Percentiles rank a stretch among this genome's conserved stretches.
Conservation (phyloP, 2,329 filamentous ascomycete species). For the Claviceps paspali region DNA sequence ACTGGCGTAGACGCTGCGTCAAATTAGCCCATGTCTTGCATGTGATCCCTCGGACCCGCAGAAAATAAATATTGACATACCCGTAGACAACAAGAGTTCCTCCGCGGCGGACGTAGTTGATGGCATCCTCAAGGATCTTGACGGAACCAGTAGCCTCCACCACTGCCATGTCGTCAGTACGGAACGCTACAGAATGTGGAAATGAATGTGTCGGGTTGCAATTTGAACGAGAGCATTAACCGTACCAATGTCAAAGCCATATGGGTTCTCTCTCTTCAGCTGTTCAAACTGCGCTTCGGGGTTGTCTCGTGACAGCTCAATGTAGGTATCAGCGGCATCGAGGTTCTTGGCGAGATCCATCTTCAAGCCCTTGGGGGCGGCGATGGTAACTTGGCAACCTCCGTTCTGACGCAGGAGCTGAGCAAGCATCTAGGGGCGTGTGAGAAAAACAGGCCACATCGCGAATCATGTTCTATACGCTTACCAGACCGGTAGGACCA, state of each 20-base stretch:
- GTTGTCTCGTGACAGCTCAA: conserved; percentile 38
- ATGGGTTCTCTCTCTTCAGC: conserved; percentile 49
- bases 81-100: conserved; percentile 58
- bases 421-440: conserved; percentile 30
- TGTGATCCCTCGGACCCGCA: neutral
- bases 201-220: no score
- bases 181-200: no score
- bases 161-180: conserved; percentile 20
- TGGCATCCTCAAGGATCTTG: conserved; percentile 54
- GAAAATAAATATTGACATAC: conserved; percentile 9
- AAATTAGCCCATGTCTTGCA: conserved; percentile 3
- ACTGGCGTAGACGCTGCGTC: conserved; percentile 43
- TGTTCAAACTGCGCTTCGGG: conserved; percentile 44
- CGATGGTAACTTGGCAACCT: conserved; percentile 53
- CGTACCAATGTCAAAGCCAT: conserved; percentile 54
- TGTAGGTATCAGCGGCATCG: conserved; percentile 36
- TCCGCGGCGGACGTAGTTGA: conserved; percentile 56
- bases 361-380: conserved; percentile 54
- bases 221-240: no score
- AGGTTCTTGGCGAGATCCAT: conserved; percentile 50
- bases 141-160: conserved; percentile 55
- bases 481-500: conserved; percentile 48
- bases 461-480: conserved; percentile 8
- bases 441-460: no score
- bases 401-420: conserved; percentile 51